Percentiles rank a stretch among this genome's conserved stretches.
Conservation (phyloP, 768 basidiomycete genomes). For the Pholiota conissans region DNA sequence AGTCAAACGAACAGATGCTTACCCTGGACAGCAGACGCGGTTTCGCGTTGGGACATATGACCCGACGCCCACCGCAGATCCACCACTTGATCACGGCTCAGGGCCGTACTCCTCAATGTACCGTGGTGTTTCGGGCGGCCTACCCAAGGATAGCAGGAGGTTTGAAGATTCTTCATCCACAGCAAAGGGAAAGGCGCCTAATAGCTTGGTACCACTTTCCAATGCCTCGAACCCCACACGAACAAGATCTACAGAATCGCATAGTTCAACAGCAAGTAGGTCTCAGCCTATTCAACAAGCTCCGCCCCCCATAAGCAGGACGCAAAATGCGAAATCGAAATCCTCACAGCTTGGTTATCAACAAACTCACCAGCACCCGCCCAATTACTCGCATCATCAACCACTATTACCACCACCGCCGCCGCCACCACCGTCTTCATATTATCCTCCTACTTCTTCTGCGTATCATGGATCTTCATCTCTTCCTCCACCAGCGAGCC, state of each 20-base stretch:
- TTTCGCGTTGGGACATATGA: slow-evolving; percentile 49
- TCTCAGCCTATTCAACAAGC: background rate
- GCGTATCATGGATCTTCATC: background rate
- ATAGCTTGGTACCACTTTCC: background rate
- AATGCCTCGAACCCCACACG: background rate
- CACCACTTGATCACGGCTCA: slow-evolving; percentile 33
- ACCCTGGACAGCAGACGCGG: slow-evolving; percentile 44
- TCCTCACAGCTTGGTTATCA: background rate
- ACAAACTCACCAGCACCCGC: background rate
- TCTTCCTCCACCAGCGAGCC: background rate
- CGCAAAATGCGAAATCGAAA: background rate
- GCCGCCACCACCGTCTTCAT: background rate
- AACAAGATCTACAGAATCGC: background rate
- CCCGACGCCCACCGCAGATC: slow-evolving; percentile 29
- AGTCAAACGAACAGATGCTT: slow-evolving; percentile 36
- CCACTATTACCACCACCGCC: background rate
- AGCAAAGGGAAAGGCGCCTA: background rate
- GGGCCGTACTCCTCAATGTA: slow-evolving; percentile 43
- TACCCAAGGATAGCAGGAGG: background rate
- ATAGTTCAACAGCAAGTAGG: background rate
- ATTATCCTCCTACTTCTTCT: background rate
- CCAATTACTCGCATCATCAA: background rate
- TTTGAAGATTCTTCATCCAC: background rate
- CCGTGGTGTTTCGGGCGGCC: slow-evolving; percentile 22
- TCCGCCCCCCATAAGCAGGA: background rate